These are phyloP conservation scores for Cordyceps cicadae DNA, from an alignment of 2,329 filamentous ascomycete genomes.

Conservation along the genomic window DNA sequence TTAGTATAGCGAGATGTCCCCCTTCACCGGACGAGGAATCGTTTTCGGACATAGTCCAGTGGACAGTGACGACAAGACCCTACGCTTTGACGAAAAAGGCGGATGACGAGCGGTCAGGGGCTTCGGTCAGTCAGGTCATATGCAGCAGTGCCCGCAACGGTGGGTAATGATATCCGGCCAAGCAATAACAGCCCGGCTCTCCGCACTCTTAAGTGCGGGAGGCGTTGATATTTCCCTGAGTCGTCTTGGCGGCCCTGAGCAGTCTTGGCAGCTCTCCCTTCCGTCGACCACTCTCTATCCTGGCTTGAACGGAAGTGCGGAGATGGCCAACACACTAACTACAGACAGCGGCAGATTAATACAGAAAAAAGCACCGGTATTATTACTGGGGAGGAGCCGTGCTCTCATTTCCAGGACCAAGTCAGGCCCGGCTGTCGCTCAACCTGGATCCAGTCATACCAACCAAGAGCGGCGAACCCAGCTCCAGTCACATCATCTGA, in stretches of 20 bases:
- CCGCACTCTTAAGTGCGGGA: background rate
- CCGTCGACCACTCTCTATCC: background rate
- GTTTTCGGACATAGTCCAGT: background rate
- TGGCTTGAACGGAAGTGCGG: background rate
- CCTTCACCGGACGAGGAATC: background rate
- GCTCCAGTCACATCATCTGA: background rate
- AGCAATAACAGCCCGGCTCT: background rate
- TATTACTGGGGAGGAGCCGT: background rate
- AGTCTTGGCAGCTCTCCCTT: background rate
- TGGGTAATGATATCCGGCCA: background rate
- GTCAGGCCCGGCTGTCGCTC: background rate
- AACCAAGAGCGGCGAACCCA: background rate
- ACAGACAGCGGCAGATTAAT: background rate
- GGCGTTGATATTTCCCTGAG: background rate
- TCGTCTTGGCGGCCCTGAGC: background rate
- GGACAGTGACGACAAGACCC: background rate
- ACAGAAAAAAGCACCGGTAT: too few relatives aligned
- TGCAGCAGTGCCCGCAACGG: background rate
- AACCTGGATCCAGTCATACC: background rate
- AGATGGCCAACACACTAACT: background rate
- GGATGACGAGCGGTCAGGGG: background rate
- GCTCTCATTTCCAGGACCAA: background rate
- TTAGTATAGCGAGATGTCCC: background rate
- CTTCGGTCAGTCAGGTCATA: slow-evolving; percentile 1
- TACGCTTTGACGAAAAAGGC: background rate